Base-by-base conservation (phyloP, 2,329 filamentous ascomycete species). In the Arthrobotrys megalospora region DNA sequence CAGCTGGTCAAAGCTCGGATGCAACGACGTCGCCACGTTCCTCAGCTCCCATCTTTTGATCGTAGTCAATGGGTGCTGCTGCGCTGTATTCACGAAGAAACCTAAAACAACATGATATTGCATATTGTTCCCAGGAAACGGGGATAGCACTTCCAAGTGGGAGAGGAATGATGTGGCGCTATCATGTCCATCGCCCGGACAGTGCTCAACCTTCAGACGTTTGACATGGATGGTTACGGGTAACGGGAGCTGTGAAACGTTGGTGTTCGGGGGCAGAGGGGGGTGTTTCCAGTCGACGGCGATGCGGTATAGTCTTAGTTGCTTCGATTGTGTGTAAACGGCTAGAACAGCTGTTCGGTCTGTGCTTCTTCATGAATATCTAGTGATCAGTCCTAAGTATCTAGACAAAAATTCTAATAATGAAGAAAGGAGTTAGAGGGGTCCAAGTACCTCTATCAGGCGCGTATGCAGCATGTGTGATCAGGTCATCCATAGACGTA, bases 31-130 rank as follows among this genome's bases (percentile, higher is more conserved):
- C n/a, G 88, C 85, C 58, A 89, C 87, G 36, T 92, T 90, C 36
- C 88, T 87, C 8, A 95, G 83, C 81, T 96, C 91, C 95, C 95
- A 98, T 79, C 92, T 89, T 80, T 93, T 91, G 79, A 98, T 87
- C 47, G 94, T 88, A 80, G 91, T 97, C 81, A 92, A 90, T 0
- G 89, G 86, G 36, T 90, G 89, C 80, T 91, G 89, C 48, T 88
- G 73, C 10, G 76, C 52, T 8, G 70, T 80, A 43, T 87, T 66
- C 88, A 90, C 34, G 87, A 87, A 80, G 34, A 94, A 88, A 0
- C 91, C 91, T 38, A 97, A 83, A 19, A 97, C 87, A 43, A 90
- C 89, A 41, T 88, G 86, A 66, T 83, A 86, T 79, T 85, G 87
- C 43, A 88, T 87, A 81, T 89, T 65, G 21, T 87, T 86, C 62